phyloP scores from a whole-genome alignment of 129 eudicot genomes.

The Helianthus tuberosus region DNA sequence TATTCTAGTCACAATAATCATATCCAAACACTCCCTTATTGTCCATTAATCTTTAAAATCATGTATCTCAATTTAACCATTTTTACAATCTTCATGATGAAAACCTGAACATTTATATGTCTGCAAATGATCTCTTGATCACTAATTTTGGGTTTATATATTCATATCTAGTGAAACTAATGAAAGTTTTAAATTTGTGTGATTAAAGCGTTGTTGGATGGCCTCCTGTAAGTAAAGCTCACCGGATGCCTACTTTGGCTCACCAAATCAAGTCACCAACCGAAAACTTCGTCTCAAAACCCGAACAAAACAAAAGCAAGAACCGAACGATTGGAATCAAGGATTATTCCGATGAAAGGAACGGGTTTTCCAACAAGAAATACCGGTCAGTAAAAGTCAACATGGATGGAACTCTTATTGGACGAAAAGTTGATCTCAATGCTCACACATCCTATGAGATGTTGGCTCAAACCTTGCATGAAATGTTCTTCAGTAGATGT shows the following conservation, averaged over 20 bases:
- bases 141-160: neutral
- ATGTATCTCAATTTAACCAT: neutral
- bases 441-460: slow-evolving; percentile 80
- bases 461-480: slow-evolving; percentile 69
- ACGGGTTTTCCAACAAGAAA: slow-evolving; percentile 35
- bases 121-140: slow-evolving; percentile 16
- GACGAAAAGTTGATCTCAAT: slow-evolving; percentile 88
- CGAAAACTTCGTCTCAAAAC: slow-evolving; percentile 48
- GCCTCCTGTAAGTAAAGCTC: slow-evolving; percentile 90
- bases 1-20: neutral
- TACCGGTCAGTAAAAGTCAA: slow-evolving; percentile 83
- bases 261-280: slow-evolving; percentile 66
- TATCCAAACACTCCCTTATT: neutral
- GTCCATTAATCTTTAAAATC: slow-evolving; percentile 6
- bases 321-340: slow-evolving; percentile 33
- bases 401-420: slow-evolving; percentile 91
- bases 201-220: slow-evolving; percentile 72
- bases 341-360: slow-evolving; percentile 41
- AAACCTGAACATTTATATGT: neutral
- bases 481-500: slow-evolving; percentile 73
- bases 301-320: slow-evolving; percentile 51
- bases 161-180: slow-evolving; percentile 6
- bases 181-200: slow-evolving; percentile 2
- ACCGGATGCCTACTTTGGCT: slow-evolving; percentile 78
- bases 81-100: neutral